phyloP scores from a whole-genome alignment of 495 filamentous ascomycete species.

The Chaetomidium leptoderma region DNA sequence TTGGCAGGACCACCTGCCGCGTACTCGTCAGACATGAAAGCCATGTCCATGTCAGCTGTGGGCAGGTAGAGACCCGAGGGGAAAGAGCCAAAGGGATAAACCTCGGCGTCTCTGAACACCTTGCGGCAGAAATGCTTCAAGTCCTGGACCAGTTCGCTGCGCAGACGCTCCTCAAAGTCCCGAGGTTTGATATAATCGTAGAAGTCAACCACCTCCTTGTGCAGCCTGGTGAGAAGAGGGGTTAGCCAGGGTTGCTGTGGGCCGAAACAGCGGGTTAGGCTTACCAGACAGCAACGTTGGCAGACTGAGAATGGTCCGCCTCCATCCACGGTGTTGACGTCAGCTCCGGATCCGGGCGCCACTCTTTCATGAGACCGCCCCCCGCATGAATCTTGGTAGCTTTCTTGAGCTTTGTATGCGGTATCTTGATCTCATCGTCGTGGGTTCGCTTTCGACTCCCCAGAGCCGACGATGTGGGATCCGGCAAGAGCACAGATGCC shows the following conservation, averaged over 20 bases:
- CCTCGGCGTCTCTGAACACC: constrained; percentile 50
- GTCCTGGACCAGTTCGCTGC: constrained; percentile 60
- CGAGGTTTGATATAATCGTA: constrained; percentile 74
- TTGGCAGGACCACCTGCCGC: constrained; percentile 32
- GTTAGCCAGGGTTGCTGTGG: not conserved
- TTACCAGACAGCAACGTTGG: constrained; percentile 50
- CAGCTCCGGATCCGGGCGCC: constrained; percentile 44
- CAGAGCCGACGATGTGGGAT: constrained; percentile 22
- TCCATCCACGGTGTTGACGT: constrained; percentile 59
- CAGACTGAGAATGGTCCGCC: constrained; percentile 46
- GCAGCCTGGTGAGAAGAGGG: constrained; percentile 52
- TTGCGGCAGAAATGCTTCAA: constrained; percentile 52
- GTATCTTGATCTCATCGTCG: constrained; percentile 60
- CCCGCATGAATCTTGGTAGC: constrained; percentile 37
- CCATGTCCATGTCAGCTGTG: constrained; percentile 88
- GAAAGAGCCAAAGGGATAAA: constrained; percentile 84
- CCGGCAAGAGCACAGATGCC: constrained; percentile 1
- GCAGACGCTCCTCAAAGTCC: constrained; percentile 70
- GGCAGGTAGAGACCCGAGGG: constrained; percentile 87
- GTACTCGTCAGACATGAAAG: constrained; percentile 68
- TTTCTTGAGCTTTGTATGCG: constrained; percentile 44
- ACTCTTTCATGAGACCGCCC: constrained; percentile 53
- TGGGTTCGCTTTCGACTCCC: constrained; percentile 61
- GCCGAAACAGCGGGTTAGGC: constrained; percentile 12
- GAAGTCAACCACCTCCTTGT: constrained; percentile 86